Evolutionary conservation across 2,329 filamentous ascomycete species (phyloP).

Genomic region (Aaosphaeria arxii): DNA sequence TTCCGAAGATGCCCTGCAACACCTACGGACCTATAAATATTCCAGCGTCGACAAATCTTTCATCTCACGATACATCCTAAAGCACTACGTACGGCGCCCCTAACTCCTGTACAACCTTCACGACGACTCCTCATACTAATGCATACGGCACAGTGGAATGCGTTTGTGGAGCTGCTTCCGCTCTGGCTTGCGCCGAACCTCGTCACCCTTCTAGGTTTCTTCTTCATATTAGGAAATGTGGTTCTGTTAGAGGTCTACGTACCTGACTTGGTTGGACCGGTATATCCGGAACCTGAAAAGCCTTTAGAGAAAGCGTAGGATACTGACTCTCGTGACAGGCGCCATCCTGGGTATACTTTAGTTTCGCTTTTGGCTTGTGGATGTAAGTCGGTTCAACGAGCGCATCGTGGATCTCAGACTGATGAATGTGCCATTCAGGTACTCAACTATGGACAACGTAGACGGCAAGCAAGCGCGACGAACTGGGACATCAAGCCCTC

Average conservation of each 20-base stretch:
- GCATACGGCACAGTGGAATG: constrained; percentile 75
- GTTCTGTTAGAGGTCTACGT: constrained; percentile 72
- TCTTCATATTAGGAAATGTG: constrained; percentile 87
- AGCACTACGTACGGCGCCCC: constrained; percentile 75
- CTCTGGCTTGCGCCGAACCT: constrained; percentile 98
- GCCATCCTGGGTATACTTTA: constrained; percentile 90
- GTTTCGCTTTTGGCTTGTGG: constrained; percentile 93
- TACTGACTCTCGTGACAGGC: constrained; percentile 51
- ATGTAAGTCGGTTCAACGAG: constrained; percentile 56
- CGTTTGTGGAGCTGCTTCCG: constrained; percentile 84
- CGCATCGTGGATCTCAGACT: constrained; percentile 6
- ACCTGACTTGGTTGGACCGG: constrained; percentile 86
- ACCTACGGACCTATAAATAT: constrained; percentile 96
- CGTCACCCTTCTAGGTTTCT: constrained; percentile 92
- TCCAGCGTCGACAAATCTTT: constrained; percentile 94
- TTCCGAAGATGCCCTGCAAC: constrained; percentile 84
- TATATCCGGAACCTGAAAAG: constrained; percentile 46
- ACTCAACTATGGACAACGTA: constrained; percentile 98
- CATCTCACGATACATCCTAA: constrained; percentile 88
- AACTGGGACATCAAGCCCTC: constrained; percentile 89
- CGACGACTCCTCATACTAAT: constrained; percentile 59
- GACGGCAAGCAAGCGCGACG: constrained; percentile 96
- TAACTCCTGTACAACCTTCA: constrained; percentile 19
- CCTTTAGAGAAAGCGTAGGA: background rate
- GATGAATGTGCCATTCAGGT: constrained; percentile 38